Conservation (phyloP, 345 rosid species). For the Turritis glabra region DNA sequence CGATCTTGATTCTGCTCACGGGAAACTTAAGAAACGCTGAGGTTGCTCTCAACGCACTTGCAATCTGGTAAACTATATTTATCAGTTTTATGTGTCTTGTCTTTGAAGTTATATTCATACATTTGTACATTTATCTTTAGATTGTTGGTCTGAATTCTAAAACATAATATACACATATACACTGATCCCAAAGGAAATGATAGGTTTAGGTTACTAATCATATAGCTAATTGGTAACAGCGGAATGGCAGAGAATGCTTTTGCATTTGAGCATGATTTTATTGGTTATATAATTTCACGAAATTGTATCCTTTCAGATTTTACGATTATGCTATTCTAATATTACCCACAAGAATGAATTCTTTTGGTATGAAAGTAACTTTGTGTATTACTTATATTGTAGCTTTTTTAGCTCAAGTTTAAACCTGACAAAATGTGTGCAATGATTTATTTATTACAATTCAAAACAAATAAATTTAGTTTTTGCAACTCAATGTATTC, state of each 20-base stretch:
- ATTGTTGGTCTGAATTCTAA: not conserved
- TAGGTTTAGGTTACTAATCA: not conserved
- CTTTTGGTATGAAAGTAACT: too few relatives aligned
- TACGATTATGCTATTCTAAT: too few relatives aligned
- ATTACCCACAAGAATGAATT: too few relatives aligned
- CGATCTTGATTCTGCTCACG: conserved; percentile 63
- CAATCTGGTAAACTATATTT: conserved; percentile 59
- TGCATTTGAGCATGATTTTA: too few relatives aligned
- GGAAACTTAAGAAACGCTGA: conserved; percentile 65
- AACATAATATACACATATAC: not conserved
- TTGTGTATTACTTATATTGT: too few relatives aligned
- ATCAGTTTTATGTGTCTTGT: not conserved
- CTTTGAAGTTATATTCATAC: not conserved
- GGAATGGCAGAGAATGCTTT: too few relatives aligned
- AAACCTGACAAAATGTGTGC: too few relatives aligned
- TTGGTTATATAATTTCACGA: too few relatives aligned
- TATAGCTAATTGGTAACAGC: not conserved
- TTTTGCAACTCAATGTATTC: not conserved
- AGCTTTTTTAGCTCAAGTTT: too few relatives aligned
- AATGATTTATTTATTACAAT: too few relatives aligned
- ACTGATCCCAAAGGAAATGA: not conserved
- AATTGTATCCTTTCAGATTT: too few relatives aligned
- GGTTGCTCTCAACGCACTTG: conserved; percentile 74
- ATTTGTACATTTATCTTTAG: not conserved
- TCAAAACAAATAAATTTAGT: too few relatives aligned